These are phyloP conservation scores for Fraxinus xanthoxyloides DNA, from an alignment of 305 asterid species.

Conservation along the genomic window DNA sequence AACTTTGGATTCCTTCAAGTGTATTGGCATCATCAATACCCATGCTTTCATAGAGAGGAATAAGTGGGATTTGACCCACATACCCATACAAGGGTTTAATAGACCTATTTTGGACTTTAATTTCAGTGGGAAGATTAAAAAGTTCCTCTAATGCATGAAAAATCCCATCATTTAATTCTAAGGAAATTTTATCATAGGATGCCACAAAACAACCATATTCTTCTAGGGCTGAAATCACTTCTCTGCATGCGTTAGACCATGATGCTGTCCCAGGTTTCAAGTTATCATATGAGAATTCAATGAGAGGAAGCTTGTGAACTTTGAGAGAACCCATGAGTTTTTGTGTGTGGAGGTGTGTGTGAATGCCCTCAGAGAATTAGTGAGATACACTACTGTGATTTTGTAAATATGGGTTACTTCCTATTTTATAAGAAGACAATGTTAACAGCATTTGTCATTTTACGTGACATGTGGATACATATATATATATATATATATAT, in stretches of 20 bases:
- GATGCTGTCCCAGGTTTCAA: conserved; percentile 41
- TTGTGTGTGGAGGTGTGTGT: background rate
- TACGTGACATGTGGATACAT: background rate
- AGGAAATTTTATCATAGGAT: conserved; percentile 41
- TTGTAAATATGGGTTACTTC: background rate
- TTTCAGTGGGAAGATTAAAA: conserved; percentile 57
- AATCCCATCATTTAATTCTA: conserved; percentile 34
- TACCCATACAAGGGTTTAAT: conserved; percentile 62
- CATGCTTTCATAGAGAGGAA: conserved; percentile 65
- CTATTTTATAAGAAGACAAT: background rate
- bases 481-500: too few species aligned
- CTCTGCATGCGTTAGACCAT: conserved; percentile 40
- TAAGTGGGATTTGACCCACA: conserved; percentile 56
- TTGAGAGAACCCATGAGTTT: conserved; percentile 48
- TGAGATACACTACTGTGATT: background rate
- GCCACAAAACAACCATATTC: conserved; percentile 72
- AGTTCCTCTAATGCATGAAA: conserved; percentile 44
- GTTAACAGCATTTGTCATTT: background rate
- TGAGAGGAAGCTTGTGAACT: conserved; percentile 45
- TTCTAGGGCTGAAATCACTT: conserved; percentile 51
- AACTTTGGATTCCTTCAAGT: conserved; percentile 40
- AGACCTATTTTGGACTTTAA: conserved; percentile 64
- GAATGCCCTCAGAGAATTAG: background rate
- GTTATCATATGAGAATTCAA: conserved; percentile 46
- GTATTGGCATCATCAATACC: conserved; percentile 63